phyloP scores from a whole-genome alignment of 441 rosid genomes.

The Theobroma grandiflorum region DNA sequence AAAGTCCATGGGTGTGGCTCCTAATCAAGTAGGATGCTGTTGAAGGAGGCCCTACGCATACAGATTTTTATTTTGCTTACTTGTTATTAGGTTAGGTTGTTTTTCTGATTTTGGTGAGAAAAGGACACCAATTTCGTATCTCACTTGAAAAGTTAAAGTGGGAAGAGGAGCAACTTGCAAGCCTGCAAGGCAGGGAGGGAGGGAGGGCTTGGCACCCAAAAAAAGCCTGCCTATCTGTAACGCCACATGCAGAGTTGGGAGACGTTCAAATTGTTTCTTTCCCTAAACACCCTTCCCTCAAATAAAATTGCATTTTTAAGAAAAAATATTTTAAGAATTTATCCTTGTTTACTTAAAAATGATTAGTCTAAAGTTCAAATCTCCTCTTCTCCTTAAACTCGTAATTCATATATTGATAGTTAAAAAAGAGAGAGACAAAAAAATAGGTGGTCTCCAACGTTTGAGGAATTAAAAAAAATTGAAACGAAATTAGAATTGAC shows the following conservation, averaged over 20 bases:
- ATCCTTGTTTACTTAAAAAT: no score
- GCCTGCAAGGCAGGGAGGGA: constrained; percentile 16
- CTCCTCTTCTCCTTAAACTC: no score
- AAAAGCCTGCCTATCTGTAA: constrained; percentile 48
- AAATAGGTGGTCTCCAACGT: no score
- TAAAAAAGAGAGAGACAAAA: no score
- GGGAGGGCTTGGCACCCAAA: constrained; percentile 19
- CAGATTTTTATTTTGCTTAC: neutral
- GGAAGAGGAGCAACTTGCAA: constrained; percentile 41
- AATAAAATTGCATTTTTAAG: no score
- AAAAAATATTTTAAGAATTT: no score
- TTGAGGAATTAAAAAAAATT: neutral
- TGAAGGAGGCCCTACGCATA: neutral
- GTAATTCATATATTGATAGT: no score
- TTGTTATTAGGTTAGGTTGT: neutral
- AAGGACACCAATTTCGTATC: constrained; percentile 19
- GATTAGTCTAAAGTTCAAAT: no score
- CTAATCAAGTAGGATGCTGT: neutral
- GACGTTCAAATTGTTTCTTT: neutral
- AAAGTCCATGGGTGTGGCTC: neutral
- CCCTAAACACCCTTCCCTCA: constrained; percentile 21
- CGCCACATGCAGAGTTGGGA: constrained; percentile 37
- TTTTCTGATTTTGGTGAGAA: constrained; percentile 8
- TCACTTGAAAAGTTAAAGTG: constrained; percentile 26
- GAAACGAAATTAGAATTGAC: neutral